Evolutionary conservation across 768 basidiomycete genomes (phyloP).

Genomic region (Leccinum barrowsii): DNA sequence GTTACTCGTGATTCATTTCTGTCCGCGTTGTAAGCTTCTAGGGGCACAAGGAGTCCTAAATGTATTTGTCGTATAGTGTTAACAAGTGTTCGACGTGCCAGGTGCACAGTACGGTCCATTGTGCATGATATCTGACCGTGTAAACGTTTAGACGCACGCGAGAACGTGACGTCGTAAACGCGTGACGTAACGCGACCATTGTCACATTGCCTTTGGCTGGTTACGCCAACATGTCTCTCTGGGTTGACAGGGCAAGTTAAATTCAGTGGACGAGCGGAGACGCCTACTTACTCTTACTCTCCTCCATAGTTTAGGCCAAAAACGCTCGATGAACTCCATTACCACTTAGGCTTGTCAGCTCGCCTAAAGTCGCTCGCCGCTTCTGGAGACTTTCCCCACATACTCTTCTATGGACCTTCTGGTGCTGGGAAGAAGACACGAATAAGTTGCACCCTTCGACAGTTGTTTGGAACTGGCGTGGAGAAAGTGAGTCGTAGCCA

Average conservation of each 20-base stretch:
- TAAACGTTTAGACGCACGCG: neutral
- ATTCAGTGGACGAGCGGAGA: neutral
- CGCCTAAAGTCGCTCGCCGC: constrained; percentile 79
- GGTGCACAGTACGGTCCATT: too few relatives aligned
- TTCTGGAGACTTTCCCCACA: constrained; percentile 94
- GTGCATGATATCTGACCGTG: too few relatives aligned
- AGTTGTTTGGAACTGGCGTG: constrained; percentile 87
- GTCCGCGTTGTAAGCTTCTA: too few relatives aligned
- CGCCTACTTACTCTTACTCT: constrained; percentile 2
- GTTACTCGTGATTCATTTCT: too few relatives aligned
- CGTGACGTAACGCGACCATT: constrained; percentile 31
- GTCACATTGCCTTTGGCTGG: constrained; percentile 1
- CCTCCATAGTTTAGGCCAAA: constrained; percentile 75
- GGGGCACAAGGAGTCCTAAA: too few relatives aligned
- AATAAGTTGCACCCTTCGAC: constrained; percentile 82
- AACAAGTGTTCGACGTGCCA: too few relatives aligned
- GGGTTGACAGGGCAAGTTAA: constrained; percentile 50
- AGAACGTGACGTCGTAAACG: constrained; percentile 22
- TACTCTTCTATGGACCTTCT: constrained; percentile 95
- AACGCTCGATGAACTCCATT: constrained; percentile 80
- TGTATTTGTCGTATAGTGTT: too few relatives aligned
- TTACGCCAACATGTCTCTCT: constrained; percentile 51
- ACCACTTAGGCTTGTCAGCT: constrained; percentile 77
- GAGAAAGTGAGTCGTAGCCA: constrained; percentile 68
- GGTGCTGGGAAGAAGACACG: constrained; percentile 98